These are phyloP conservation scores for Podila epigama DNA, from an alignment of 192 early-diverging fungal genomes.

Conservation along the genomic window DNA sequence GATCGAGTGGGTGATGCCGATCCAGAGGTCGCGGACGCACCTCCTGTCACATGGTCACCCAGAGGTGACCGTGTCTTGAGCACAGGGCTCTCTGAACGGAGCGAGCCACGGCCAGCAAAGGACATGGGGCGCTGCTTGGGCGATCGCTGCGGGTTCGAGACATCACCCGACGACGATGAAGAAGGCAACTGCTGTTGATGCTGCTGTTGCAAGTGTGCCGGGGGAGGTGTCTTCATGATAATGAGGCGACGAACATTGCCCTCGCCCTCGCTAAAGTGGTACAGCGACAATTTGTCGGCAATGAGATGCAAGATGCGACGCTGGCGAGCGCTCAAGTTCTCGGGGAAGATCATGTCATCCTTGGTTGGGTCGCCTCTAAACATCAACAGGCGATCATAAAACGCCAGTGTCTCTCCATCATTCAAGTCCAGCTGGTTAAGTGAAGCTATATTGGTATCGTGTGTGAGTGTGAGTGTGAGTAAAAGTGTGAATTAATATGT, in stretches of 20 bases:
- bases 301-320: slow-evolving; percentile 71
- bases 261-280: slow-evolving; percentile 58
- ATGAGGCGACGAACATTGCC: slow-evolving; percentile 54
- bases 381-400: slow-evolving; percentile 75
- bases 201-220: not conserved
- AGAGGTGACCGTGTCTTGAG: slow-evolving; percentile 31
- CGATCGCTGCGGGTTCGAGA: not conserved
- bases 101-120: slow-evolving; percentile 39
- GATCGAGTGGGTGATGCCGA: slow-evolving; percentile 59
- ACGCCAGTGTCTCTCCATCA: slow-evolving; percentile 70
- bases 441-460: too few species aligned
- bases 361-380: slow-evolving; percentile 74
- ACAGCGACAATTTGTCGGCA: slow-evolving; percentile 72
- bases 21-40: slow-evolving; percentile 23
- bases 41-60: not conserved
- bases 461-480: too few species aligned
- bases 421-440: slow-evolving; percentile 68
- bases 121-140: slow-evolving; percentile 47
- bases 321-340: slow-evolving; percentile 63
- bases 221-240: slow-evolving; percentile 44
- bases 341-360: slow-evolving; percentile 72
- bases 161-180: not conserved
- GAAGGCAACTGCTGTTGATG: too few species aligned
- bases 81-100: slow-evolving; percentile 42
- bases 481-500: too few species aligned